These are phyloP conservation scores for Phialocephala subalpina DNA, from an alignment of 2,329 filamentous ascomycete genomes.

Conservation along the genomic window DNA sequence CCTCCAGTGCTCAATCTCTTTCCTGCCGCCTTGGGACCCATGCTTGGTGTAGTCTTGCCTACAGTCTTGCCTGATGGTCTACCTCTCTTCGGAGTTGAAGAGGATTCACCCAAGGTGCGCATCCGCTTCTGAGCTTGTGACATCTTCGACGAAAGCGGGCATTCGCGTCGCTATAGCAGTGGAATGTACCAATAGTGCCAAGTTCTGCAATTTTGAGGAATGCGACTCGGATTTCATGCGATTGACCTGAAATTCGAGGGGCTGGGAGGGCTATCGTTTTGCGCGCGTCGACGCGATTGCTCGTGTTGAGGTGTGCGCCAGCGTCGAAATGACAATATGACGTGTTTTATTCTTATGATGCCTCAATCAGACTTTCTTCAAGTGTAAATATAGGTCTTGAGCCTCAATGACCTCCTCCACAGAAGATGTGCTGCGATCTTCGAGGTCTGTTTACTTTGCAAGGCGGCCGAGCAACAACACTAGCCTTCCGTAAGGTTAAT, in stretches of 20 bases:
- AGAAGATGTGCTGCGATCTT: neutral
- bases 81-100: constrained; percentile 27
- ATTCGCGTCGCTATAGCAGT: neutral
- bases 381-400: neutral
- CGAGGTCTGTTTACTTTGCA: constrained; percentile 1
- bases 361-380: neutral
- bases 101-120: constrained; percentile 14
- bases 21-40: constrained; percentile 17
- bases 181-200: neutral
- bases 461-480: constrained; percentile 3
- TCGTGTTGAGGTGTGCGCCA: neutral
- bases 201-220: neutral
- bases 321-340: neutral
- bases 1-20: constrained; percentile 4
- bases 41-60: constrained; percentile 21
- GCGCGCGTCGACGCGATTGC: constrained; percentile 6
- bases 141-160: neutral
- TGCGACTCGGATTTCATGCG: constrained; percentile 6
- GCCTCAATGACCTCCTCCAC: neutral
- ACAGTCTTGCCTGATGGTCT: constrained; percentile 11
- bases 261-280: neutral
- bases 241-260: constrained; percentile 7
- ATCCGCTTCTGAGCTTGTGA: constrained; percentile 19
- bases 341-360: neutral
- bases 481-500: no score